phyloP scores from a whole-genome alignment of 805 yeast species.

The Yarrowia osloensis region DNA sequence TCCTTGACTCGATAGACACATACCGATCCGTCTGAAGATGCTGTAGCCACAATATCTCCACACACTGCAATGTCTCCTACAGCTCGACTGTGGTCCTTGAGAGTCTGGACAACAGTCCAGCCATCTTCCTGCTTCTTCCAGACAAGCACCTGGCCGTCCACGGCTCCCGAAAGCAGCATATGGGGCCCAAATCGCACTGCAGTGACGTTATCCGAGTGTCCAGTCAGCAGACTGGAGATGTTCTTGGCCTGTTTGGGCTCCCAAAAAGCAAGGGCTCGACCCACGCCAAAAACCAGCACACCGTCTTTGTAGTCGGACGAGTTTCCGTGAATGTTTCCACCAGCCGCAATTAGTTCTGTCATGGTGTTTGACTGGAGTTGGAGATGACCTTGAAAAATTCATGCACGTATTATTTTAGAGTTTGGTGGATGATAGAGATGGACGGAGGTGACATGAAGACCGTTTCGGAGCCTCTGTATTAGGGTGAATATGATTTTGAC shows the following conservation, averaged over 20 bases:
- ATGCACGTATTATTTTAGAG: neutral
- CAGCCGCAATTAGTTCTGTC: conserved; percentile 34
- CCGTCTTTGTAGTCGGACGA: conserved; percentile 44
- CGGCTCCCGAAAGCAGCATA: conserved; percentile 61
- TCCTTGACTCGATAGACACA: neutral
- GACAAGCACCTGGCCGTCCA: conserved; percentile 61
- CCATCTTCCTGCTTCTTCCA: conserved; percentile 49
- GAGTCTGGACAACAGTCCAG: conserved; percentile 39
- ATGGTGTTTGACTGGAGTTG: neutral
- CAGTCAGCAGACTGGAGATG: conserved; percentile 6
- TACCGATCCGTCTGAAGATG: conserved; percentile 64
- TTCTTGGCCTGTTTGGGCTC: conserved; percentile 31
- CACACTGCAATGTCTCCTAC: conserved; percentile 56
- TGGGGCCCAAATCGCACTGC: conserved; percentile 40
- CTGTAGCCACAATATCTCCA: conserved; percentile 52
- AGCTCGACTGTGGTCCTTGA: conserved; percentile 52
- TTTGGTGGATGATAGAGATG: neutral
- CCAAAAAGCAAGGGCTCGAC: conserved; percentile 37
- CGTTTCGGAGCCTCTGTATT: no score
- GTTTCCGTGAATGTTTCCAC: conserved; percentile 38
- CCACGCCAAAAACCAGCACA: conserved; percentile 44
- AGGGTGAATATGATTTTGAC: no score
- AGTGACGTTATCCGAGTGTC: conserved; percentile 18
- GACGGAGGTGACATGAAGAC: no score
- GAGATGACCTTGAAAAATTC: neutral